Evolutionary conservation across 257 asterid species (phyloP).

Genomic region (Apocynum venetum): DNA sequence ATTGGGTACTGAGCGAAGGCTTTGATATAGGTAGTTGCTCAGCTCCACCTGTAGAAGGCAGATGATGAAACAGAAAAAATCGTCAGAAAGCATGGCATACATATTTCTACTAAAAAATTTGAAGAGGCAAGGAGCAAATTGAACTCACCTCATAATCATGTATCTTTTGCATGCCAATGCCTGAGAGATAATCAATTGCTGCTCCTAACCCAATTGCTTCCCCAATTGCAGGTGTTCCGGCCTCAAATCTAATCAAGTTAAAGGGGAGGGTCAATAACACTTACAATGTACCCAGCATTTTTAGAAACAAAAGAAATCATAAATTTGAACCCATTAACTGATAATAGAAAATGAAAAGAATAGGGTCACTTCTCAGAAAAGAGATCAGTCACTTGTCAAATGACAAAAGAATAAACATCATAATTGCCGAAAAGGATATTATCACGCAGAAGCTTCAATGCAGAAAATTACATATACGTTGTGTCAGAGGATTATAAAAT

Average conservation of each 20-base stretch:
- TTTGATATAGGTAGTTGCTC: slow-evolving; percentile 53
- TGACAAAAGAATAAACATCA: background rate
- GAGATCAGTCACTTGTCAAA: background rate
- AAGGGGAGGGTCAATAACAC: background rate
- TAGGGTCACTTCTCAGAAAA: background rate
- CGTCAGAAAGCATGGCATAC: background rate
- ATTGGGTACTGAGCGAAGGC: slow-evolving; percentile 47
- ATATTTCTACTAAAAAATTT: background rate
- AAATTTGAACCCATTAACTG: background rate
- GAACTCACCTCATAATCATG: slow-evolving; percentile 78
- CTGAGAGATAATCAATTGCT: slow-evolving; percentile 75
- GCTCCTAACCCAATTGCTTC: slow-evolving; percentile 95
- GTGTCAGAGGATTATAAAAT: background rate
- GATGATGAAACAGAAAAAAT: background rate
- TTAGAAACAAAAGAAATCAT: background rate
- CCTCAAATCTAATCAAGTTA: slow-evolving; percentile 66
- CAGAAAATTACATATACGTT: background rate
- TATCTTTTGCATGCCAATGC: slow-evolving; percentile 87
- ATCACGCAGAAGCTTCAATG: background rate
- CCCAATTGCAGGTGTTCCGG: slow-evolving; percentile 96
- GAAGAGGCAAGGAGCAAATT: background rate
- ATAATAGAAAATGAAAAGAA: background rate
- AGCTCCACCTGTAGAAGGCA: slow-evolving; percentile 57
- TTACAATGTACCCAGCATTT: background rate
- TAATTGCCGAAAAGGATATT: background rate